Base-by-base conservation (phyloP, 129 eudicot species). In the Solidago caesia region DNA sequence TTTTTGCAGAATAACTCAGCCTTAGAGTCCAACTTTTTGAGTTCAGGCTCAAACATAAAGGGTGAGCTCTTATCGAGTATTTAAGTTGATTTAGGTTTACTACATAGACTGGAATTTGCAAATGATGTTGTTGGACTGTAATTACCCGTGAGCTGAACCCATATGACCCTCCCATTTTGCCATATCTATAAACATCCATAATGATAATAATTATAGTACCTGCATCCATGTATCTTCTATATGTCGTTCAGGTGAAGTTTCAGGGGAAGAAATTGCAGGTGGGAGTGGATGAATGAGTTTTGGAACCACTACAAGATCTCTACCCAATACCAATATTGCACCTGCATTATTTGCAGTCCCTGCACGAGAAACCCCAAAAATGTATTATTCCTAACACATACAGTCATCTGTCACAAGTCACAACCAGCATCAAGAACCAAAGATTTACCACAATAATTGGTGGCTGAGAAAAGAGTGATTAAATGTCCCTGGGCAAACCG, bases 341-440 rank as follows among this genome's bases (percentile, higher is more conserved):
- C 99, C 99, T 4, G 99, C 97, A 73, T 94, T 94, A 65, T 94
- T 94, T 71, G 99, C 97, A 49, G 99, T 94, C 80, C 99, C 99
- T 94, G 70, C 8, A 72, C 9, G 58, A 78, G 48, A 74, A 14
- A 59, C 44, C 13, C 51, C 41, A 58, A 72, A 44, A 58, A 25
- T 9, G 41, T 44, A 44, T 56, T 55, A 44, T 44, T 58, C 26
- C 44, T 13, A 12, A n/a, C 57, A 72, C 61, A 45, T 0, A 59
- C 11, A 78, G 53, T n/a, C 21, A 70, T 26, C 13, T 29, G n/a
- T 55, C 25, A 44, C 46, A 79, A 72, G 21, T 21, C 26, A 44
- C 46, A 79, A 72, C 49, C 16, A 33, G 44, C 15, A 26, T 74
- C 5, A 10, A 62, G 45, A 66, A 46, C 26, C 39, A 53, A 74